Evolutionary conservation across 805 yeast genomes (phyloP).

Genomic region (Pichia cephalocereana): DNA sequence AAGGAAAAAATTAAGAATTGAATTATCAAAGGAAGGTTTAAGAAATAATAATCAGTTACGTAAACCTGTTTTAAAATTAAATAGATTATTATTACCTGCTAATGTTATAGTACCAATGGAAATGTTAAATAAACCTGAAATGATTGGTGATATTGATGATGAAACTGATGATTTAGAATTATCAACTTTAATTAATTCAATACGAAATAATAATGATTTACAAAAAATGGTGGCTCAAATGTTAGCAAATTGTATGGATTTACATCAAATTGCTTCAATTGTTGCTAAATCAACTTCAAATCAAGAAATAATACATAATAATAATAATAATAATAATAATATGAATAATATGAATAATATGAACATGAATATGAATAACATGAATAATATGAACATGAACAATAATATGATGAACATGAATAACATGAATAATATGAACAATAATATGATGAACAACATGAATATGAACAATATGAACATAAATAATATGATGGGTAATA

Average conservation of each 20-base stretch:
- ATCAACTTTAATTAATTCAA: neutral
- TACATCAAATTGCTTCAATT: constrained; percentile 23
- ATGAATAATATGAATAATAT: neutral
- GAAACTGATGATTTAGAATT: neutral
- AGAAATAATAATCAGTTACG: constrained; percentile 25
- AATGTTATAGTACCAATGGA: constrained; percentile 51
- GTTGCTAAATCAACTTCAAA: constrained; percentile 21
- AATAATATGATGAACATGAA: no score
- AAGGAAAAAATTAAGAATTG: constrained; percentile 44
- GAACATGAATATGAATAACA: neutral
- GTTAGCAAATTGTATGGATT: constrained; percentile 28
- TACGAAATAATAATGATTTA: neutral
- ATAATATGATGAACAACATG: no score
- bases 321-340: constrained; percentile 3
- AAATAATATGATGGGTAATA: no score
- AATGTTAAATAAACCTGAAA: constrained; percentile 21
- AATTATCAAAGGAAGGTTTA: constrained; percentile 53
- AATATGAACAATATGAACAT: no score
- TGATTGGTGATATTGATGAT: neutral
- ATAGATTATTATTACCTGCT: constrained; percentile 41
- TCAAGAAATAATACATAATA: constrained; percentile 5
- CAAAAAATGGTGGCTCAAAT: constrained; percentile 24
- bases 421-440: no score
- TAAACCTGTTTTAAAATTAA: constrained; percentile 36
- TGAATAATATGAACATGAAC: neutral